Evolutionary conservation across 208 protist species (phyloP).

Genomic region (Angomonas ambiguus): DNA sequence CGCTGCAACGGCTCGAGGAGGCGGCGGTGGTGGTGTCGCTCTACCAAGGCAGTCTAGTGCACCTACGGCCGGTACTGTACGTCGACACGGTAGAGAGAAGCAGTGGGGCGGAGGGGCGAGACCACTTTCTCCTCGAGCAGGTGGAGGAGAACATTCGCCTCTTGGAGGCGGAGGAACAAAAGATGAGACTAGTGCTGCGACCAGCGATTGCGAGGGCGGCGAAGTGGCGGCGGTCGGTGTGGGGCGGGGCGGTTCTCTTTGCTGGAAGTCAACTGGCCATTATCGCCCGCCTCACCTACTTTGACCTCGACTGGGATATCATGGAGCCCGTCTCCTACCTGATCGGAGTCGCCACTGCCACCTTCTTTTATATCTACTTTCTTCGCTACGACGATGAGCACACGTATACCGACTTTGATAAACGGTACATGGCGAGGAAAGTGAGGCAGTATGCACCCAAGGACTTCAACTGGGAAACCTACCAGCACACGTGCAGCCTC

Average conservation of each 20-base stretch:
- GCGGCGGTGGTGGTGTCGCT: conserved; percentile 53
- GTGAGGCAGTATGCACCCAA: conserved; percentile 59
- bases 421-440: conserved; percentile 32
- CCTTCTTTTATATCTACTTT: conserved; percentile 71
- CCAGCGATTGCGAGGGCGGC: conserved; percentile 45
- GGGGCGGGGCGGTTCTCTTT: conserved; percentile 53
- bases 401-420: conserved; percentile 52
- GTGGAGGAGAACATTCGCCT: conserved; percentile 26
- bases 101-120: not conserved
- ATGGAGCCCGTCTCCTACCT: conserved; percentile 89
- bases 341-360: conserved; percentile 46
- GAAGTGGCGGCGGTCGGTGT: conserved; percentile 56
- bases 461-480: conserved; percentile 69
- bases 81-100: conserved; percentile 26
- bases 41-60: conserved; percentile 33
- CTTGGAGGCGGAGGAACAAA: conserved; percentile 28
- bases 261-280: conserved; percentile 63
- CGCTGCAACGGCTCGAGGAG: conserved; percentile 38
- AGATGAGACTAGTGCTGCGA: conserved; percentile 30
- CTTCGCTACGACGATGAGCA: conserved; percentile 47
- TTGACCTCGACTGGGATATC: conserved; percentile 88
- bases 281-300: conserved; percentile 81
- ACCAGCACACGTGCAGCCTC: conserved; percentile 32
- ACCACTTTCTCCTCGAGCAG: conserved; percentile 39
- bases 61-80: conserved; percentile 60